A percentile compares a stretch with the other conserved stretches of the same genome.
Conservation (phyloP, 2,329 filamentous ascomycete genomes). For the Albifimbria verrucaria region DNA sequence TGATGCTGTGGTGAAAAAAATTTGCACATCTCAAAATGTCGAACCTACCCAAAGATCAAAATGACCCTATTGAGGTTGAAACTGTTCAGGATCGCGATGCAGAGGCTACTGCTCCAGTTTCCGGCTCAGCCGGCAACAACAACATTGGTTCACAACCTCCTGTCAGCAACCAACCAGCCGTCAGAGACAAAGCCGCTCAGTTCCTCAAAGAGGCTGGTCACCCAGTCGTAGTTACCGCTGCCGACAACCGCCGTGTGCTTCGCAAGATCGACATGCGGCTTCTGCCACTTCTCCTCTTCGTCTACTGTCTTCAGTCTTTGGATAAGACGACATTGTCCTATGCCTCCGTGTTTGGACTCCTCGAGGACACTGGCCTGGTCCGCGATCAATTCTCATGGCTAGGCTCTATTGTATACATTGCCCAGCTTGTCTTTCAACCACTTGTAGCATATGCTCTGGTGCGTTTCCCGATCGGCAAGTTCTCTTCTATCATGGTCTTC, state of each 20-base stretch:
- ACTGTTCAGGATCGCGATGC: not conserved
- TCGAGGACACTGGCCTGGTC: constrained; percentile 45
- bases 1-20: too few species aligned
- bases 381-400: constrained; percentile 64
- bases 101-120: not conserved
- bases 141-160: not conserved
- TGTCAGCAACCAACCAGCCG: constrained; percentile 4
- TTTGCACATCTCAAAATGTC: too few species aligned
- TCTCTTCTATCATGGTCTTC: constrained; percentile 46
- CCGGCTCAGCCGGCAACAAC: not conserved
- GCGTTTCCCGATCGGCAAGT: constrained; percentile 52
- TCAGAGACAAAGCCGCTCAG: constrained; percentile 44
- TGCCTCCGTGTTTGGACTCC: constrained; percentile 62
- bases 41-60: not conserved
- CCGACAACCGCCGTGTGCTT: constrained; percentile 47
- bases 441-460: constrained; percentile 53
- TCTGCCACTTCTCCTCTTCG: constrained; percentile 47
- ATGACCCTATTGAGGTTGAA: not conserved
- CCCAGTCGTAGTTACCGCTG: constrained; percentile 44
- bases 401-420: constrained; percentile 32
- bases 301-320: constrained; percentile 41
- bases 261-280: constrained; percentile 46
- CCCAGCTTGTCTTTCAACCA: constrained; percentile 42
- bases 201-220: constrained; percentile 43
- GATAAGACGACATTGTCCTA: constrained; percentile 45